Conservation (phyloP, 2,329 filamentous ascomycete species). For the Colletotrichum lini region DNA sequence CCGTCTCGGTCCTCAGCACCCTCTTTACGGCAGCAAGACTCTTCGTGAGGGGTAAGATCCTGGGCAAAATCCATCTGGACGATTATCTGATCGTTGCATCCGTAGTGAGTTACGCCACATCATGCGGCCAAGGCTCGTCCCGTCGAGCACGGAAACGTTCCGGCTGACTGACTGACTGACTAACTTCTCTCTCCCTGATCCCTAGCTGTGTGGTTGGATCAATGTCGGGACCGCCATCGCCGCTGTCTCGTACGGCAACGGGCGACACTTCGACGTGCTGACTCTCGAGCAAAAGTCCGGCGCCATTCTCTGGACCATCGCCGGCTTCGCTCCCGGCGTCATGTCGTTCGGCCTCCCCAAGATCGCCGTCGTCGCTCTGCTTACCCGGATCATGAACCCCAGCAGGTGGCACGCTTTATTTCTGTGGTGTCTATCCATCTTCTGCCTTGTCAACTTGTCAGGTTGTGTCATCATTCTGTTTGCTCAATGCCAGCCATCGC, state of each 20-base stretch:
- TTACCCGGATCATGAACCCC: too few relatives aligned
- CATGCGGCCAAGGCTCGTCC: conserved; percentile 2
- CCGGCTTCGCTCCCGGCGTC: conserved; percentile 55
- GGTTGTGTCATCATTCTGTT: conserved; percentile 50
- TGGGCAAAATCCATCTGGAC: conserved; percentile 53
- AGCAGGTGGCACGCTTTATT: too few relatives aligned
- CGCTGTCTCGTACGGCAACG: conserved; percentile 46
- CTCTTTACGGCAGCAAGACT: conserved; percentile 50
- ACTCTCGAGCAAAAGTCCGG: conserved; percentile 47
- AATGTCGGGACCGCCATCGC: conserved; percentile 46
- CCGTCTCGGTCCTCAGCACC: conserved; percentile 49
- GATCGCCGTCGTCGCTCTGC: too few relatives aligned
- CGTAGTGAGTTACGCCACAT: conserved; percentile 46
- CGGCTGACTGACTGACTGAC: conserved; percentile 10
- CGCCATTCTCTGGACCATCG: conserved; percentile 54
- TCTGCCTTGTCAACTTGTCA: too few relatives aligned
- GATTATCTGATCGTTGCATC: conserved; percentile 55
- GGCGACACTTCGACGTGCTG: conserved; percentile 55
- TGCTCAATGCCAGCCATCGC: conserved; percentile 57
- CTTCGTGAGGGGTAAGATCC: conserved; percentile 48
- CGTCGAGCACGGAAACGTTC: background rate
- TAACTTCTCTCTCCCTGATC: background rate
- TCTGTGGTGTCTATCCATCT: too few relatives aligned
- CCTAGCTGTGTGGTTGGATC: conserved; percentile 51
- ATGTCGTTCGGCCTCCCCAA: conserved; percentile 55